These are phyloP conservation scores for Chlamydomonas applanata DNA, from an alignment of 139 green algal species.

Conservation along the genomic window DNA sequence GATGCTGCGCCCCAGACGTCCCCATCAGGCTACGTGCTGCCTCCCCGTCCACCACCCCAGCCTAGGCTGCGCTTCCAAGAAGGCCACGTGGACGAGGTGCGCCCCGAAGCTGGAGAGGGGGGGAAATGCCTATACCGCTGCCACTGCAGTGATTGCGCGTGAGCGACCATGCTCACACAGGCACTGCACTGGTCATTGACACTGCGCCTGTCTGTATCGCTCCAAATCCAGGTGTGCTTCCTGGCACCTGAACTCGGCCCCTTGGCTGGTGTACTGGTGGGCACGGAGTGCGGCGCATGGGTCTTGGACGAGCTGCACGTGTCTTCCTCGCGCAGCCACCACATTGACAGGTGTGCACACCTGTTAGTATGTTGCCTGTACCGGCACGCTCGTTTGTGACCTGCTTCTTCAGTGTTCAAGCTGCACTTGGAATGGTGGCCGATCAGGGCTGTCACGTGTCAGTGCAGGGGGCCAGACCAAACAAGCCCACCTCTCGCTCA, in stretches of 20 bases:
- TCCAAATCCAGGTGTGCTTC: slow-evolving; percentile 46
- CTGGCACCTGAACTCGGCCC: slow-evolving; percentile 69
- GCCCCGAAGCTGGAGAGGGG: too few species aligned
- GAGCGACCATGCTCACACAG: too few species aligned
- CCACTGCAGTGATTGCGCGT: too few species aligned
- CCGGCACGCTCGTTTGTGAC: too few species aligned
- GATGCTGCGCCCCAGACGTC: background rate
- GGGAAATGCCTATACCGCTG: too few species aligned
- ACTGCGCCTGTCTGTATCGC: background rate
- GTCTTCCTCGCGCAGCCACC: slow-evolving; percentile 47
- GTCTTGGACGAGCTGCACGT: slow-evolving; percentile 69
- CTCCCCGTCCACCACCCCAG: slow-evolving; percentile 4
- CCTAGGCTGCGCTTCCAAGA: slow-evolving; percentile 67
- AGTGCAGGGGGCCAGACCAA: too few species aligned
- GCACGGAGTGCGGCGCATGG: slow-evolving; percentile 70
- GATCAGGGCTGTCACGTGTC: too few species aligned
- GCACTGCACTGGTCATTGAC: too few species aligned
- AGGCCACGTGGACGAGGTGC: slow-evolving; percentile 67
- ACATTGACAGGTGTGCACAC: slow-evolving; percentile 52
- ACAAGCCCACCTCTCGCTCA: too few species aligned
- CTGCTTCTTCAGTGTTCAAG: too few species aligned
- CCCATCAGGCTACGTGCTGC: background rate
- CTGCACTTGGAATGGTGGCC: too few species aligned
- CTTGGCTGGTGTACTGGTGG: slow-evolving; percentile 66
- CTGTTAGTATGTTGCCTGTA: background rate